A percentile compares a stretch with the other conserved stretches of the same genome.
phyloP scores from a whole-genome alignment of 768 basidiomycete species.

The Suillus subalutaceus region DNA sequence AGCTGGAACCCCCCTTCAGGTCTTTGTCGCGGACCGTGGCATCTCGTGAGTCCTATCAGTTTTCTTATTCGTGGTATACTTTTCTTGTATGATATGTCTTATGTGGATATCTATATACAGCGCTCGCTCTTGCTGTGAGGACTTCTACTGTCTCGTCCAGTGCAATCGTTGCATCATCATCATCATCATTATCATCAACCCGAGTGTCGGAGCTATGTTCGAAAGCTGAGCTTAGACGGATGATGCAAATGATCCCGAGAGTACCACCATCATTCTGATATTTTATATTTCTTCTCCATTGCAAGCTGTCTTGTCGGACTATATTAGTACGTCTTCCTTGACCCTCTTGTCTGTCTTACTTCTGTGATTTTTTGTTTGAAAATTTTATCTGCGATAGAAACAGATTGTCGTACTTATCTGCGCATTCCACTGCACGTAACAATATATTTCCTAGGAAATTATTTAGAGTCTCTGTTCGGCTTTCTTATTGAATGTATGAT shows the following conservation, averaged over 20 bases:
- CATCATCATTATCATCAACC: background rate
- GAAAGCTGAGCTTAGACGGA: constrained; percentile 12
- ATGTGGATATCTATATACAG: background rate
- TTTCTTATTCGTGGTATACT: background rate
- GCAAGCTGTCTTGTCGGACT: background rate
- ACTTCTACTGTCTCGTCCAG: background rate
- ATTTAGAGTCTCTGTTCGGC: background rate
- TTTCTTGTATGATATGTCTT: background rate
- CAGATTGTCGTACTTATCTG: background rate
- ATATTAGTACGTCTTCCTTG: background rate
- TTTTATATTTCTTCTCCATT: too few relatives aligned
- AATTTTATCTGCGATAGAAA: background rate
- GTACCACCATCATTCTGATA: background rate
- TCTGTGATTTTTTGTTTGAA: background rate
- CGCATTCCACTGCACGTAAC: background rate
- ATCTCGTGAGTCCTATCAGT: background rate
- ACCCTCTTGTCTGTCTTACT: background rate
- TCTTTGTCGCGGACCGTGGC: background rate
- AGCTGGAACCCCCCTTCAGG: background rate
- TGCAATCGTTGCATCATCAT: background rate
- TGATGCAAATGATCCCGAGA: constrained; percentile 2
- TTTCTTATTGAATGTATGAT: background rate
- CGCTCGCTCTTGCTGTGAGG: background rate
- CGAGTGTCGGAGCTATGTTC: constrained; percentile 42
- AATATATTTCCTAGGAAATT: background rate